Percentiles rank a stretch among this genome's conserved stretches.
Conservation (phyloP, 768 basidiomycete genomes). For the Coprinellus micaceus region DNA sequence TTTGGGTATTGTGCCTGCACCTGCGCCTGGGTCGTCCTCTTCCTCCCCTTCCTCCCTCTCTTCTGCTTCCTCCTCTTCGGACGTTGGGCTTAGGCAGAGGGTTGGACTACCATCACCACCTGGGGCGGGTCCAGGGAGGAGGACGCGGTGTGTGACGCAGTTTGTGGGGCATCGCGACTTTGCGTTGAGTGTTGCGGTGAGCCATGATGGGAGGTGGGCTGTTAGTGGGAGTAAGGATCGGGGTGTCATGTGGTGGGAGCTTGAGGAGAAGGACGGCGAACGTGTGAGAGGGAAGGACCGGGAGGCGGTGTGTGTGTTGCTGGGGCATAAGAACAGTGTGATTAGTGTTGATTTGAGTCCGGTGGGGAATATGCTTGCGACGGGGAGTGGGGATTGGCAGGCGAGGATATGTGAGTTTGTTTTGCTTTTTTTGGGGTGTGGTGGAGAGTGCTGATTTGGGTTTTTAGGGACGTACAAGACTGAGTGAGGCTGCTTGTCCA, state of each 20-base stretch:
- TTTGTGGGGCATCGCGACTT: slow-evolving; percentile 76
- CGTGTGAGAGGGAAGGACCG: slow-evolving; percentile 26
- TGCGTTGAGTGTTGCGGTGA: slow-evolving; percentile 48
- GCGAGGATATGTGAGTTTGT: slow-evolving; percentile 28
- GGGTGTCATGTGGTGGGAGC: slow-evolving; percentile 73
- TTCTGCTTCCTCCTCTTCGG: not conserved
- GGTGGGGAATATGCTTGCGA: slow-evolving; percentile 29
- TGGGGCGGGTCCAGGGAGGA: slow-evolving; percentile 54
- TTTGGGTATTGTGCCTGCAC: slow-evolving; percentile 59
- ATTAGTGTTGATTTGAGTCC: slow-evolving; percentile 32
- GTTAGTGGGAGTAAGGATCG: slow-evolving; percentile 81
- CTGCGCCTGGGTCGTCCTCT: slow-evolving; percentile 27
- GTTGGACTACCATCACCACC: not conserved
- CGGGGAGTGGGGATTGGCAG: slow-evolving; percentile 33
- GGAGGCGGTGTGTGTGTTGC: slow-evolving; percentile 73
- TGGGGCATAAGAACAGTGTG: slow-evolving; percentile 37
- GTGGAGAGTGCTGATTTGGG: slow-evolving; percentile 1
- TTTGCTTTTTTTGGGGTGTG: slow-evolving; percentile 1
- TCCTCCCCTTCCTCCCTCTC: not conserved
- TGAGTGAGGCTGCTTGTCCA: not conserved
- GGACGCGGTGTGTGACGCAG: slow-evolving; percentile 60
- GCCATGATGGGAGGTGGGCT: slow-evolving; percentile 77
- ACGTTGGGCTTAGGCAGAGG: not conserved
- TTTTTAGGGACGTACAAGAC: not conserved
- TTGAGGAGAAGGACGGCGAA: not conserved